Percentiles rank a stretch among this genome's conserved stretches.
Conservation (phyloP, 495 filamentous ascomycete species). For the Daldinia grandis region DNA sequence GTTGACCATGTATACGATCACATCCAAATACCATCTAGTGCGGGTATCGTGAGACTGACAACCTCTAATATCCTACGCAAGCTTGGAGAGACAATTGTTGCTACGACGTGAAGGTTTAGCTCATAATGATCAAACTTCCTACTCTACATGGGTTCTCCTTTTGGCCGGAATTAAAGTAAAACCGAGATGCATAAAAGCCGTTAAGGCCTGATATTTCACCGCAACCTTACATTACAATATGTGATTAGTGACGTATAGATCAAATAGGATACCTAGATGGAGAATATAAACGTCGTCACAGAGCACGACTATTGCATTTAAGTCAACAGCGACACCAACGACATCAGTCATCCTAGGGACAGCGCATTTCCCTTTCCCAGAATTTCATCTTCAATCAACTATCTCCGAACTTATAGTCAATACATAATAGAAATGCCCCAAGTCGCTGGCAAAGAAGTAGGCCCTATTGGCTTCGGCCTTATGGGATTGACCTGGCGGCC, state of each 20-base stretch:
- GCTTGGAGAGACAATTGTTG: neutral
- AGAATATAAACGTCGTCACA: conserved; percentile 4
- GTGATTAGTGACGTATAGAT: neutral
- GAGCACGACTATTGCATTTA: neutral
- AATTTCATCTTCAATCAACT: neutral
- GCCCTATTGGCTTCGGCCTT: conserved; percentile 64
- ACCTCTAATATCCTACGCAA: neutral
- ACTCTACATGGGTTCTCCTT: neutral
- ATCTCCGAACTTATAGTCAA: neutral
- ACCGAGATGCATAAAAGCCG: conserved; percentile 9
- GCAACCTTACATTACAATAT: neutral
- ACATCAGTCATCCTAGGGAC: neutral
- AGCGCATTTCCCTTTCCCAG: neutral
- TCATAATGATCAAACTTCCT: neutral
- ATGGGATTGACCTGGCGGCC: conserved; percentile 80
- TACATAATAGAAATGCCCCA: conserved; percentile 53
- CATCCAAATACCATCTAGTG: neutral
- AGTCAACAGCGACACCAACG: neutral
- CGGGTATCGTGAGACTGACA: neutral
- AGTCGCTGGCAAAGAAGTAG: conserved; percentile 59
- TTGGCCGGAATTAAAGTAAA: neutral
- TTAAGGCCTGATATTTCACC: neutral
- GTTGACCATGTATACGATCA: neutral
- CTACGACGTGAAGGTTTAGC: neutral
- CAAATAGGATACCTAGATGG: neutral